Evolutionary conservation across 768 basidiomycete genomes (phyloP), one percentile per base, ranked within the genome.

Genomic region (Podaxis sp.): DNA sequence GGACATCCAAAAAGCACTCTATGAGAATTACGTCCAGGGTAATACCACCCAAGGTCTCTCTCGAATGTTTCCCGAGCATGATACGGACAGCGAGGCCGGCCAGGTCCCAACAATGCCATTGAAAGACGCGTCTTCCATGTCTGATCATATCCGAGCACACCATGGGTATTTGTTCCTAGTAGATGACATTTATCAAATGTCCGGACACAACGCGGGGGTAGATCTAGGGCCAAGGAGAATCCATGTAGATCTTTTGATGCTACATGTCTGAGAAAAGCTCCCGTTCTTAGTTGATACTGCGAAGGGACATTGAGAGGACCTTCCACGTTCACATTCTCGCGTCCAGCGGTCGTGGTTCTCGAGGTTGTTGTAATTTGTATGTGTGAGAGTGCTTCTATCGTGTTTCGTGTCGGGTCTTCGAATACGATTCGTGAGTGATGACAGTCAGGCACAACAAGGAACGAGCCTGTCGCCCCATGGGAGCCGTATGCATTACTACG

Each of bases 71-170:
- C 37, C n/a, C 49, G 58, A 49, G 4, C 22, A 37, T 59, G 51
- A 49, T n/a, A 25, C 24, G 38, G 22, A 3, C 1, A 36, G 17
- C 15, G 9, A 40, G 36, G 33, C 38, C n/a, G 19, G 17, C 36
- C 33, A 59, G 58, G 58, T 59, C 58, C 58, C 58, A 59, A 59
- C 58, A 59, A 25, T 51, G 47, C 3, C 0, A n/a, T 15, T 58
- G 47, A 40, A 59, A 2, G 33, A 52, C 50, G 58, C 38, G 58
- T 41, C 58, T 59, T 59, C 58, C 25, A 51, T 40, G 58, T 27
- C 49, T 22, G 13, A 15, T 38, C 29, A 33, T 13, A 8, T 47
- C 22, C 33, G 8, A 19, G 11, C 57, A 50, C n/a, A 36, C 12
- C 19, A 49, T 25, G 46, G 29, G 46, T 4, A 29, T 17, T 9